These are phyloP conservation scores for Fusarium xyrophilum DNA, from an alignment of 2,329 filamentous ascomycete genomes.

Conservation along the genomic window DNA sequence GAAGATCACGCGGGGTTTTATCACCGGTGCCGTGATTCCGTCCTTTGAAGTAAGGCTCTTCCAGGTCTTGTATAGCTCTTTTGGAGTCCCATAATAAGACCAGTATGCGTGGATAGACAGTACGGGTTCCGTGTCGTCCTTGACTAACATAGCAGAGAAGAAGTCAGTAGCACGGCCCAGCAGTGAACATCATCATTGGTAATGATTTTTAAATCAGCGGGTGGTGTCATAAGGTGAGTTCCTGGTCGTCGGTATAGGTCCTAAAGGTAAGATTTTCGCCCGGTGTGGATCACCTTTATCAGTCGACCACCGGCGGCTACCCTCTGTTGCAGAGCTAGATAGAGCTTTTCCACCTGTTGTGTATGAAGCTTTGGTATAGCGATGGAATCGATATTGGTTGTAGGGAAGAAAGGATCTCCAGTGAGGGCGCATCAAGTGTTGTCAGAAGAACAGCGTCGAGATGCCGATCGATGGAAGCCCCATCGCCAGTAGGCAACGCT, in stretches of 20 bases:
- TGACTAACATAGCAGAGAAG: too few relatives aligned
- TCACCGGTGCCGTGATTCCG: neutral
- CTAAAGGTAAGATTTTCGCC: fast-evolving
- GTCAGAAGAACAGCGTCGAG: neutral
- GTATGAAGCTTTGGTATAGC: fast-evolving
- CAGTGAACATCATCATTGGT: too few relatives aligned
- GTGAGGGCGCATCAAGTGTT: fast-evolving
- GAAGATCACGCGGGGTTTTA: too few relatives aligned
- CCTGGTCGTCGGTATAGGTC: fast-evolving
- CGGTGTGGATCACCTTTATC: neutral
- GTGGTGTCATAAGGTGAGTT: fast-evolving
- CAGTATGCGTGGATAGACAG: too few relatives aligned
- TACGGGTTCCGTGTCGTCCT: too few relatives aligned
- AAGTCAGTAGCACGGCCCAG: too few relatives aligned
- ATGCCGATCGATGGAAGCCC: fast-evolving
- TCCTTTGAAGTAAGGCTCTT: neutral
- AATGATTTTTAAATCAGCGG: neutral
- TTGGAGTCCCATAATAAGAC: fast-evolving
- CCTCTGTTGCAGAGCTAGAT: neutral
- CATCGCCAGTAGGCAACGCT: neutral
- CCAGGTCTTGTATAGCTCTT: neutral
- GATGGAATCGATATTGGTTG: fast-evolving
- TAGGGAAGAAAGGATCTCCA: neutral
- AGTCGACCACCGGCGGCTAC: neutral
- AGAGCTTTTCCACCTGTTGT: fast-evolving